Percentiles rank a stretch among this genome's conserved stretches.
Conservation (phyloP, 2,329 filamentous ascomycete species). For the Cordyceps pruinosa region DNA sequence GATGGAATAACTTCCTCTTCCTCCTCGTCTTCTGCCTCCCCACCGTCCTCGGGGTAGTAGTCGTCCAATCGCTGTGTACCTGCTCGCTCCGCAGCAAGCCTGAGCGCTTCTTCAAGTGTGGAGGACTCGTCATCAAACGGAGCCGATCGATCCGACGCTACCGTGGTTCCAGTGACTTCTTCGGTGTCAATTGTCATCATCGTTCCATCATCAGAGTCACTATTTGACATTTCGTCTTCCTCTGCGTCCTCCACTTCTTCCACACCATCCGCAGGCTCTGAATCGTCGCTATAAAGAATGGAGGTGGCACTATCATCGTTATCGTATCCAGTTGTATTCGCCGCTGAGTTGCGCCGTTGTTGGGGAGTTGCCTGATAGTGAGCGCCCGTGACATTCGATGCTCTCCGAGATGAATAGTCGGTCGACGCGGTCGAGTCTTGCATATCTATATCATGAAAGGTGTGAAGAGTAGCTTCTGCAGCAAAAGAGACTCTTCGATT, state of each 20-base stretch:
- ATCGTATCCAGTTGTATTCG: constrained; percentile 40
- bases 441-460: constrained; percentile 87
- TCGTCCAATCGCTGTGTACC: constrained; percentile 62
- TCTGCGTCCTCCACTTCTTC: constrained; percentile 49
- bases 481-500: constrained; percentile 95
- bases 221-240: constrained; percentile 33
- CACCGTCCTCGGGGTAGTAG: constrained; percentile 32
- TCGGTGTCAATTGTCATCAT: constrained; percentile 79
- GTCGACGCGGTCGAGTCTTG: constrained; percentile 81
- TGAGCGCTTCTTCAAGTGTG: constrained; percentile 69
- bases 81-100: constrained; percentile 67
- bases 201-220: constrained; percentile 66
- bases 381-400: constrained; percentile 48
- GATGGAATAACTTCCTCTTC: constrained; percentile 68
- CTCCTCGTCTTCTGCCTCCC: constrained; percentile 46
- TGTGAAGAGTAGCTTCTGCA: constrained; percentile 93
- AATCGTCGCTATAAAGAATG: constrained; percentile 67
- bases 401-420: constrained; percentile 62
- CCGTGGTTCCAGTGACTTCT: constrained; percentile 63
- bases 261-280: constrained; percentile 48
- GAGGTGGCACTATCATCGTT: constrained; percentile 65
- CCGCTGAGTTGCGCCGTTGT: not conserved
- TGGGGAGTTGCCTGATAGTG: not conserved
- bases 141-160: constrained; percentile 52
- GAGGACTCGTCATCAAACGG: constrained; percentile 58